Percentiles rank a stretch among this genome's conserved stretches.
Conservation (phyloP, 2,329 filamentous ascomycete genomes). For the Lachnellula hyalina region DNA sequence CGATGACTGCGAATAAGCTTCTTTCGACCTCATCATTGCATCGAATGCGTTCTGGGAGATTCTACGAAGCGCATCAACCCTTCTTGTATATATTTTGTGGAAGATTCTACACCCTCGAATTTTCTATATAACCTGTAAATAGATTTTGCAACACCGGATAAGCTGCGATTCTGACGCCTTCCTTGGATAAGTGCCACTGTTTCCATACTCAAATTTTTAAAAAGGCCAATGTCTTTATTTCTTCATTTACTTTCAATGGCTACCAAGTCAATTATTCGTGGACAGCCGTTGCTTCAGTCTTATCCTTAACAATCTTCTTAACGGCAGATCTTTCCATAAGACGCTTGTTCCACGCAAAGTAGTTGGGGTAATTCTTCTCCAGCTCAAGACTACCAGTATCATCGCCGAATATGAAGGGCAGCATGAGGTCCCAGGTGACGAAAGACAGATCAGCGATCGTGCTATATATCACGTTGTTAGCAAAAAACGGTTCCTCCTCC, state of each 20-base stretch:
- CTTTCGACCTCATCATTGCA: background rate
- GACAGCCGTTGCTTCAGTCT: background rate
- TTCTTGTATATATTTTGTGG: conserved; percentile 1
- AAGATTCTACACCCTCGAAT: background rate
- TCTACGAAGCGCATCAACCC: background rate
- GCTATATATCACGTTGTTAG: background rate
- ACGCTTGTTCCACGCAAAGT: conserved; percentile 15
- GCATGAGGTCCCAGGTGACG: conserved; percentile 9
- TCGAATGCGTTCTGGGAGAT: background rate
- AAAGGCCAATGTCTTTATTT: too few relatives aligned
- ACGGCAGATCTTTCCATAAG: conserved; percentile 14
- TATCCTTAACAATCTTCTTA: conserved; percentile 10
- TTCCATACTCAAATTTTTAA: background rate
- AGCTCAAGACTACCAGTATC: conserved; percentile 9
- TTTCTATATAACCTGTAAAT: too few relatives aligned
- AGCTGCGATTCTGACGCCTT: too few relatives aligned
- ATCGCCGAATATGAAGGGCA: conserved; percentile 11
- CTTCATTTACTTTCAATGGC: too few relatives aligned
- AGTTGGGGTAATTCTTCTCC: conserved; percentile 21
- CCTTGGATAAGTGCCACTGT: background rate
- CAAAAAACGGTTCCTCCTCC: too few relatives aligned
- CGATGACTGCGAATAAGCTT: background rate
- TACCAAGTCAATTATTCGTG: too few relatives aligned
- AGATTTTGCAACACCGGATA: too few relatives aligned
- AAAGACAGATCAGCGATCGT: conserved; percentile 34